Evolutionary conservation across 2,329 filamentous ascomycete genomes (phyloP).

Genomic region (Paecilomyces niveus): DNA sequence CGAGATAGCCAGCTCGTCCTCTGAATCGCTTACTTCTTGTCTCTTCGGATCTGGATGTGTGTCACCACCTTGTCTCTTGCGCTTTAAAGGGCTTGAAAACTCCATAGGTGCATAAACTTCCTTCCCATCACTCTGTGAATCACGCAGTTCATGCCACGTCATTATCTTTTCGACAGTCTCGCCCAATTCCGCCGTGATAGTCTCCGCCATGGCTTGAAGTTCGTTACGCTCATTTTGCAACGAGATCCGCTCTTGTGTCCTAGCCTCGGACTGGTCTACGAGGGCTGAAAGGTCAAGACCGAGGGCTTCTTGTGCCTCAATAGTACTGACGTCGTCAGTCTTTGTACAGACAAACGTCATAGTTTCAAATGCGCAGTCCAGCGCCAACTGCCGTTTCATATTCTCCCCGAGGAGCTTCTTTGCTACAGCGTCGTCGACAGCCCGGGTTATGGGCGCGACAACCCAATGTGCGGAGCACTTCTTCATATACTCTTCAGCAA

Average conservation of each 20-base stretch:
- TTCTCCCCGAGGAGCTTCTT: slow-evolving; percentile 49
- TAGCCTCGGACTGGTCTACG: neutral
- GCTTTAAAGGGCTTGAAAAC: neutral
- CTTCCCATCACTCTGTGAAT: neutral
- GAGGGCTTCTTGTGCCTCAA: neutral
- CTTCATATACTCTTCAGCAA: neutral
- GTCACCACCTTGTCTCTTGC: neutral
- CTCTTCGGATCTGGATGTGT: neutral
- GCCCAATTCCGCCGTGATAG: neutral
- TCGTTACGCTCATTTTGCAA: slow-evolving; percentile 34
- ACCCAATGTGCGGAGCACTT: neutral
- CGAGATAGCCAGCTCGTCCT: neutral
- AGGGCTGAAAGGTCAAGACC: neutral
- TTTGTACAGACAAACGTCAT: neutral
- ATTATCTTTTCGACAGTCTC: neutral
- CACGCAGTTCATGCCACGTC: neutral
- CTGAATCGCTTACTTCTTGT: neutral
- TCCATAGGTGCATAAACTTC: neutral
- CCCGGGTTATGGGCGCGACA: neutral
- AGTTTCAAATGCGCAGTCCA: slow-evolving; percentile 47
- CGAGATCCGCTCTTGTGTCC: neutral
- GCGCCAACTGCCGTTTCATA: slow-evolving; percentile 54
- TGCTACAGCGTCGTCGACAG: slow-evolving; percentile 20
- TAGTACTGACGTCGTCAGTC: neutral
- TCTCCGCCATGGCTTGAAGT: neutral